Percentiles rank a stretch among this genome's conserved stretches.
These are phyloP conservation scores for Sinapis alba DNA, from an alignment of 441 rosid genomes.

Conservation along the genomic window DNA sequence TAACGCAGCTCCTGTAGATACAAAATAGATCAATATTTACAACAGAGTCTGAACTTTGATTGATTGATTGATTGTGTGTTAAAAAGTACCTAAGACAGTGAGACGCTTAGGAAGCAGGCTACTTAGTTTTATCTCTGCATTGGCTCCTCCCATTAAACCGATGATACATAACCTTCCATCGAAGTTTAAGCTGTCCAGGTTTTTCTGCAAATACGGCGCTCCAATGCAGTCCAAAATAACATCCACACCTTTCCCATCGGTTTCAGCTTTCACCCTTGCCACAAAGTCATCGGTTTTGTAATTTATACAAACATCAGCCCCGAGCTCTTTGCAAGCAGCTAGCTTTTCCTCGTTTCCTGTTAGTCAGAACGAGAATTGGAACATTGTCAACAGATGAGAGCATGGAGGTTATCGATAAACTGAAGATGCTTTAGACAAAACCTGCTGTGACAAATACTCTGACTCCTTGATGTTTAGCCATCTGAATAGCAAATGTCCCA, in stretches of 20 bases:
- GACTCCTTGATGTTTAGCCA: slow-evolving; percentile 68
- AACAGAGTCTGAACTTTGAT: not conserved
- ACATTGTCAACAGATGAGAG: slow-evolving; percentile 2
- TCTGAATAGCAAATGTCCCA: slow-evolving; percentile 91
- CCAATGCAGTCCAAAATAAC: slow-evolving; percentile 85
- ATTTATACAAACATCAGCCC: slow-evolving; percentile 83
- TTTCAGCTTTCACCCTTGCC: slow-evolving; percentile 72
- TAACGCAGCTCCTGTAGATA: slow-evolving; percentile 64
- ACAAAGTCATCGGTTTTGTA: slow-evolving; percentile 92
- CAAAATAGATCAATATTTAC: not conserved
- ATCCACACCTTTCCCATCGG: slow-evolving; percentile 79
- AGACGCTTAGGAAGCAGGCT: slow-evolving; percentile 66
- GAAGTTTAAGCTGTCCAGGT: slow-evolving; percentile 70
- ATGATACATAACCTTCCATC: slow-evolving; percentile 83
- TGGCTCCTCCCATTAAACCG: slow-evolving; percentile 70
- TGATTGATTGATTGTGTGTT: not conserved
- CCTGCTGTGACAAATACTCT: slow-evolving; percentile 91
- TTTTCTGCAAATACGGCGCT: slow-evolving; percentile 73
- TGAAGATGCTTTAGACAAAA: slow-evolving; percentile 31
- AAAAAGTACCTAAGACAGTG: slow-evolving; percentile 74
- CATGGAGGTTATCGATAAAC: not conserved
- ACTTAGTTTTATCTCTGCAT: slow-evolving; percentile 54
- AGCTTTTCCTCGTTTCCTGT: slow-evolving; percentile 79
- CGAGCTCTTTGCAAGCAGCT: slow-evolving; percentile 75
- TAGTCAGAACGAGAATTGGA: not conserved